Percentiles rank a stretch among this genome's conserved stretches.
Evolutionary conservation across 768 basidiomycete genomes (phyloP).

Genomic region (Leccinum broughii): DNA sequence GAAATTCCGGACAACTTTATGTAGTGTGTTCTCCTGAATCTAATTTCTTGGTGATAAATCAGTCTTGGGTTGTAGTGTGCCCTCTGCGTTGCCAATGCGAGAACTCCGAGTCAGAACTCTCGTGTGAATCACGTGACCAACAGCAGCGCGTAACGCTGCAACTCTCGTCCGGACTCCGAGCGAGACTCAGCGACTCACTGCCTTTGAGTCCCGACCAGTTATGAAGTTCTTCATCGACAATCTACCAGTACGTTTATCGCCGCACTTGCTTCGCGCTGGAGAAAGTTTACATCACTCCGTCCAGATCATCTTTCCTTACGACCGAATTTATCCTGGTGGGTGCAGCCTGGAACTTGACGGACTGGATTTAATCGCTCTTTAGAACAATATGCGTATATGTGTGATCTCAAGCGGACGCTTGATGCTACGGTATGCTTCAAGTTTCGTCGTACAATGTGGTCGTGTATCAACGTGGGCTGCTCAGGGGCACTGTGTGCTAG

Average conservation of each 20-base stretch:
- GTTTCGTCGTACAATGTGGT: background rate
- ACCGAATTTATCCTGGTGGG: conserved; percentile 93
- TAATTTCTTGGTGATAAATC: background rate
- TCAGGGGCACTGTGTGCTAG: conserved; percentile 98
- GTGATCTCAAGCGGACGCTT: conserved; percentile 93
- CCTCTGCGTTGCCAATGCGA: no score
- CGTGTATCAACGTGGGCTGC: conserved; percentile 5
- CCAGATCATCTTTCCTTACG: conserved; percentile 89
- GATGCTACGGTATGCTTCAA: conserved; percentile 76
- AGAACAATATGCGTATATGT: conserved; percentile 99
- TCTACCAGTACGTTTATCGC: conserved; percentile 56
- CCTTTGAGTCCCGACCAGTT: background rate
- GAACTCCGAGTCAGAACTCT: no score
- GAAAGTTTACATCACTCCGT: background rate
- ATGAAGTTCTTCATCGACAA: conserved; percentile 89
- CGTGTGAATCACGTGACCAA: conserved; percentile 19
- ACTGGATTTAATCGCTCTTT: conserved; percentile 12
- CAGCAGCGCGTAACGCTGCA: background rate
- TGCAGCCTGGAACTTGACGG: conserved; percentile 7
- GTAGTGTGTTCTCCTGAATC: background rate
- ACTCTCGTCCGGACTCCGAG: background rate
- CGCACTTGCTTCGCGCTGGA: background rate
- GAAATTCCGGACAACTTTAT: background rate
- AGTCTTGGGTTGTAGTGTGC: no score
- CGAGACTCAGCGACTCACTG: background rate